Base-by-base conservation (phyloP, 192 early-diverging fungal species). In the Rhizoclosmatium sp. region DNA sequence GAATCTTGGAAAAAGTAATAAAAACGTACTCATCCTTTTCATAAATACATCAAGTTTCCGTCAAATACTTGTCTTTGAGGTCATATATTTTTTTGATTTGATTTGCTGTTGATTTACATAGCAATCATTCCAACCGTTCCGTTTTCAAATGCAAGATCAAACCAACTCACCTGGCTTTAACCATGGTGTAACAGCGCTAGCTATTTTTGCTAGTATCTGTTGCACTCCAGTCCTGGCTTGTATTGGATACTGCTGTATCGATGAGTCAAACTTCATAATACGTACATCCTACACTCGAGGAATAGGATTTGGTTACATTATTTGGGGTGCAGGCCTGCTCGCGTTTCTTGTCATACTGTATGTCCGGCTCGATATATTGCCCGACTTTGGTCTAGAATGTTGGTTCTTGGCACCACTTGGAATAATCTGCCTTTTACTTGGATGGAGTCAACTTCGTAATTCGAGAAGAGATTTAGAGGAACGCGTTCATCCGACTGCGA, bases 281-380 rank as follows among this genome's bases (percentile, higher is more conserved):
- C 70, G 70, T 16, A 40, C 49, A 2, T 71, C 44, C 39, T 71
- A 71, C 70, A 54, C 7, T n/a, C 47, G 70, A 16, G 70, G 70
- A 51, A 40, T 71, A 9, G 70, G 31, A 16, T 23, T 59, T 19
- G 54, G 51, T 14, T 59, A 56, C 31, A 21, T 19, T 10, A 58
- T 71, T 47, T 31, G 31, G 31, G 31, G 31, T 31, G 0, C 31
- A 31, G 31, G 31, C 31, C 31, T 31, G 31, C 31, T 31, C 31
- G 31, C 31, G 31, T 31, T 31, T 31, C 31, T 31, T 31, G 31
- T 31, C 31, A 31, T 31, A 31, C 31, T 31, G 31, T 31, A 31
- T 31, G 31, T 31, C 31, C 31, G 31, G 31, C 31, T 31, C 31
- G 31, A 31, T 31, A 31, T 31, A 31, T 31, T 31, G 31, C 31